Base-by-base conservation (phyloP, 495 filamentous ascomycete species). In the Chaetomium fimeti region DNA sequence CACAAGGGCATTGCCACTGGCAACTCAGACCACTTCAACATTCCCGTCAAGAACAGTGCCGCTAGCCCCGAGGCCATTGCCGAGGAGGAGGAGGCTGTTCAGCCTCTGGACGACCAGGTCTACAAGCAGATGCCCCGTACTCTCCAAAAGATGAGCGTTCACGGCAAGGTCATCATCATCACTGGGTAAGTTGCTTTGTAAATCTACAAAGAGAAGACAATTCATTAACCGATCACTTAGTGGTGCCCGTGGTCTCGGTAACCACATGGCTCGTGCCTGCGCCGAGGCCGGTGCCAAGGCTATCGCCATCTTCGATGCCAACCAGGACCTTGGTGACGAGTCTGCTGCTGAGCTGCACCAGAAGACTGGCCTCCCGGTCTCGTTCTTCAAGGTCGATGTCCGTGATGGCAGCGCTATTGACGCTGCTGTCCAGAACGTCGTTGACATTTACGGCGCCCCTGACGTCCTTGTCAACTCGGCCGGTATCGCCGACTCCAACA, bases 381-480 rank as follows among this genome's bases (percentile, higher is more conserved):
- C 83, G 27, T 92, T 90, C 81, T 89, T 89, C 81, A 87, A 84
- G 74, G 87, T 91, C 42, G 89, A 92, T 68, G 87, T 92, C 38
- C 88, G 88, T 67, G 87, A 92, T 56, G 84, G 79, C 8, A 76
- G 78, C 24, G 84, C 85, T 20, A 85, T 89, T 60, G 80, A 84
- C 36, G 82, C 82, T 29, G 80, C 89, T 49, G 86, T 89, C 60
- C 77, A 83, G 61, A 75, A 83, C 40, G 78, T 86, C 22, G 77
- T 84, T n/a, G 74, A 81, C 43, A 79, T 85, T 61, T 85, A 87
- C 63, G 89, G 85, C 57, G 77, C 83, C 6, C 79, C 91, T 20
- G 85, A 92, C 61, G 88, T 93, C 25, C 78, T 92, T 18, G 83
- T 95, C 77, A 92, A 91, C 76, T 89, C 89, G 60, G 92, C 91